Percentiles rank a stretch among this genome's conserved stretches.
These are phyloP conservation scores for Penicillium sp. DNA, from an alignment of 2,329 filamentous ascomycete genomes.

Conservation along the genomic window DNA sequence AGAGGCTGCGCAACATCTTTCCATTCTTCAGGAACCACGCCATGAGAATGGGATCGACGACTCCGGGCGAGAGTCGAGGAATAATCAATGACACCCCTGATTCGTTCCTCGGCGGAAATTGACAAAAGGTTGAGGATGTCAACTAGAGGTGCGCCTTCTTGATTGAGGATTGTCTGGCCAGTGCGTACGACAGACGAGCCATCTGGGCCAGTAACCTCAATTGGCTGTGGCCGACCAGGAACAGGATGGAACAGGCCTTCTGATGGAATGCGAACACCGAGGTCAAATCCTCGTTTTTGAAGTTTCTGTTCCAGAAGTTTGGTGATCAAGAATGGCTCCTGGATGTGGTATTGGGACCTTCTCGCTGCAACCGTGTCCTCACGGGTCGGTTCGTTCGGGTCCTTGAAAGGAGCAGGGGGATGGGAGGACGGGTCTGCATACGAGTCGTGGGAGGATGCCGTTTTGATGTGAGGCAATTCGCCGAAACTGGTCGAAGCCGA, in stretches of 20 bases:
- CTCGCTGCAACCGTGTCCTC: conserved; percentile 64
- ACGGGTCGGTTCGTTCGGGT: conserved; percentile 64
- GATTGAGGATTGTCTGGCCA: conserved; percentile 72
- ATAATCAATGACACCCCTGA: conserved; percentile 77
- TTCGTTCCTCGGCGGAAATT: conserved; percentile 76
- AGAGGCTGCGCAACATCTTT: conserved; percentile 62
- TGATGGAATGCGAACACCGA: conserved; percentile 61
- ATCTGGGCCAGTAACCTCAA: conserved; percentile 61
- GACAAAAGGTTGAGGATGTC: conserved; percentile 84
- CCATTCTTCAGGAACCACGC: conserved; percentile 76
- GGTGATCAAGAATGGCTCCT: conserved; percentile 71
- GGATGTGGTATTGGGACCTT: conserved; percentile 69
- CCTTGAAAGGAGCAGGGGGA: conserved; percentile 64
- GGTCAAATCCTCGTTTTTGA: conserved; percentile 60
- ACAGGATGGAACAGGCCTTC: conserved; percentile 55
- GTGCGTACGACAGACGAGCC: conserved; percentile 63
- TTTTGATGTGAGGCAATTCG: conserved; percentile 53
- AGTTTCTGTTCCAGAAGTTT: conserved; percentile 58
- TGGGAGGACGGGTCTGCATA: conserved; percentile 71
- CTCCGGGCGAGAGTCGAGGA: conserved; percentile 69
- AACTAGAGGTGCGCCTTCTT: conserved; percentile 67
- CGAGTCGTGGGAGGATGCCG: conserved; percentile 57
- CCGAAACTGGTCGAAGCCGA: conserved; percentile 53
- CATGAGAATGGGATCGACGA: conserved; percentile 77
- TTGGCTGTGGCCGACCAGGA: conserved; percentile 45